Percentiles rank a stretch among this genome's conserved stretches.
Evolutionary conservation across 805 yeast species (phyloP).

Genomic region (Yarrowia osloensis): DNA sequence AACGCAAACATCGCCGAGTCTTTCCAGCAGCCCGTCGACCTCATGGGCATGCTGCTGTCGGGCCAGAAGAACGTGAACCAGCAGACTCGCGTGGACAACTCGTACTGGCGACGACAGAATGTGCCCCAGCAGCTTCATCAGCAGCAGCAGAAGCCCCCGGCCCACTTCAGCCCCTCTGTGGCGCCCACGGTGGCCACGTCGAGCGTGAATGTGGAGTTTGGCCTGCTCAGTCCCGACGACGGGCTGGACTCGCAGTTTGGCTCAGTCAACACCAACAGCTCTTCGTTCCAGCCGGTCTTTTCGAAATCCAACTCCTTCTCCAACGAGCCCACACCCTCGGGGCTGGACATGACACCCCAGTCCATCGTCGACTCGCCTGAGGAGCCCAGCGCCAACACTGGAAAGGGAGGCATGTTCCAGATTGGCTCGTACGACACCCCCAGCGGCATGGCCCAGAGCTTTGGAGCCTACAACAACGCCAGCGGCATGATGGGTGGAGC

Average conservation of each 20-base stretch:
- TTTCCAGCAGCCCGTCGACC: slow-evolving; percentile 25
- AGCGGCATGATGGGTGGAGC: slow-evolving; percentile 22
- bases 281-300: slow-evolving; percentile 21
- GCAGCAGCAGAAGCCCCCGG: slow-evolving; percentile 14
- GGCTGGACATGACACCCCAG: slow-evolving; percentile 25
- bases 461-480: slow-evolving; percentile 22
- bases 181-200: slow-evolving; percentile 27
- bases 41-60: slow-evolving; percentile 28
- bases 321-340: slow-evolving; percentile 26
- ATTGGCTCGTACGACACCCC: slow-evolving; percentile 27
- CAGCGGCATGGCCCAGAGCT: slow-evolving; percentile 27
- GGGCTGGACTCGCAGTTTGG: slow-evolving; percentile 29
- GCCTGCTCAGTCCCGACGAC: slow-evolving; percentile 24
- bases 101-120: slow-evolving; percentile 23
- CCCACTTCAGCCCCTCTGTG: slow-evolving; percentile 23
- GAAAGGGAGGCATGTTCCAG: slow-evolving; percentile 23
- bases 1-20: slow-evolving; percentile 6
- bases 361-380: slow-evolving; percentile 27
- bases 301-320: slow-evolving; percentile 22
- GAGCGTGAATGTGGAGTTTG: slow-evolving; percentile 28
- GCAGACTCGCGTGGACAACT: slow-evolving; percentile 20
- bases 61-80: slow-evolving; percentile 23
- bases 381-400: slow-evolving; percentile 14
- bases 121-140: not conserved
- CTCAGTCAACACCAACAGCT: slow-evolving; percentile 18